Base-by-base conservation (phyloP, 179 eudicot species). In the Beta lomatogona region DNA sequence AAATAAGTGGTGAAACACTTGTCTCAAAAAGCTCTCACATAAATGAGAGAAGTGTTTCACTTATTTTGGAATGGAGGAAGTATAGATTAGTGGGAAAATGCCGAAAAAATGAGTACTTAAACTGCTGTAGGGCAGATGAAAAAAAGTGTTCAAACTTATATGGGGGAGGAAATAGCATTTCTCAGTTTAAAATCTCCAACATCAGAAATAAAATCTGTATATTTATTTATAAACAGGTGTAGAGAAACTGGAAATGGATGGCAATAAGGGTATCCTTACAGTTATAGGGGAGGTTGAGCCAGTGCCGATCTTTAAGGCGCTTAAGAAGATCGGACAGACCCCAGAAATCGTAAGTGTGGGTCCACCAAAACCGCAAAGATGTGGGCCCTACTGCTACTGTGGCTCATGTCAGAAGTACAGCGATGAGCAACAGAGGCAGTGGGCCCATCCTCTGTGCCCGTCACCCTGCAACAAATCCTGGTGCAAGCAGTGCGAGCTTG, bases 211-310 rank as follows among this genome's bases (percentile, higher is more conserved):
- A n/a, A 25, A 68, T 1, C 36, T n/a, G 1, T 15, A 54, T 28
- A 55, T 19, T 14, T 59, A 36, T 78, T 31, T 58, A 44, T 12
- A 55, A 70, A 59, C 80, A 86, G 89, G 92, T 46, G 79, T 88
- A 13, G 87, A 87, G 55, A 79, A 88, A 25, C 76, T 90, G 74
- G 82, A 83, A 4, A 79, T 87, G 68, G 82, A 82, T 67, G 76
- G 45, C 22, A 81, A 59, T 22, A 90, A 90, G 76, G 85, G 85
- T 45, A 83, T 64, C 9, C 69, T 90, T 53, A 87, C 87, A 3
- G 88, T 90, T 9, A 76, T 87, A 22, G 91, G 92, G 48, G 88
- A 82, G 74, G 90, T 88, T 71, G 91, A 90, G 83, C 92, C 92
- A 13, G 86, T 90, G 60, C 79, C 77, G 8, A 71, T 90, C 4